phyloP scores from a whole-genome alignment of 2,329 filamentous ascomycete genomes.

The Alternaria gansuensis region DNA sequence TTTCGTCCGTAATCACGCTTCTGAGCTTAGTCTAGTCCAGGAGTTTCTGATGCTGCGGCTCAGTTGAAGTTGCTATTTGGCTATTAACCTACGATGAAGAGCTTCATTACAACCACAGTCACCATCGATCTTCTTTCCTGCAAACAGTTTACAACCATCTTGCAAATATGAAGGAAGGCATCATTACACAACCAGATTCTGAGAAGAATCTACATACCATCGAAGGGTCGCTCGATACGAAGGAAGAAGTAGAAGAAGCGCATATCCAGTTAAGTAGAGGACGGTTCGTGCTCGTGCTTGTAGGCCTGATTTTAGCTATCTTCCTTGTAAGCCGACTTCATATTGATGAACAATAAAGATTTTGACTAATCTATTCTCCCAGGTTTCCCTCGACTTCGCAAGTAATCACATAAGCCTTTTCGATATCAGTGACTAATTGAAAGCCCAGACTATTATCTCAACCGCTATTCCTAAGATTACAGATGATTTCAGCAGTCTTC shows the following conservation, averaged over 20 bases:
- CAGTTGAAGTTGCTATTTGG: background rate
- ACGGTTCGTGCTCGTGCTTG: constrained; percentile 7
- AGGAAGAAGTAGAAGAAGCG: constrained; percentile 6
- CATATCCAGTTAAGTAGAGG: constrained; percentile 6
- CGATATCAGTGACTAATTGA: background rate
- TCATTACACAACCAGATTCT: background rate
- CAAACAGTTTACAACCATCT: background rate
- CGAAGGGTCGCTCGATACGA: background rate
- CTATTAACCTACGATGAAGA: background rate
- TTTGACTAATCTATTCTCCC: background rate
- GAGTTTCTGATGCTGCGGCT: background rate
- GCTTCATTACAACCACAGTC: background rate
- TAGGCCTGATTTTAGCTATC: constrained; percentile 12
- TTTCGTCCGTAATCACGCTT: constrained; percentile 1
- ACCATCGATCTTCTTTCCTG: background rate
- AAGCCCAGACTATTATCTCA: constrained; percentile 29
- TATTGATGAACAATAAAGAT: background rate
- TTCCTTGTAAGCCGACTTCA: constrained; percentile 4
- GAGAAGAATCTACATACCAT: constrained; percentile 2
- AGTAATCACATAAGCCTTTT: background rate
- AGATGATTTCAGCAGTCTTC: constrained; percentile 41
- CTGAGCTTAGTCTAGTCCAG: background rate
- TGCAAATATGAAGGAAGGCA: constrained; percentile 8
- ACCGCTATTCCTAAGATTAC: constrained; percentile 48
- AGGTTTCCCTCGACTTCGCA: constrained; percentile 16